A percentile compares a stretch with the other conserved stretches of the same genome.
These are phyloP conservation scores for Alternaria sp. DNA, from an alignment of 2,329 filamentous ascomycete species.

Conservation along the genomic window DNA sequence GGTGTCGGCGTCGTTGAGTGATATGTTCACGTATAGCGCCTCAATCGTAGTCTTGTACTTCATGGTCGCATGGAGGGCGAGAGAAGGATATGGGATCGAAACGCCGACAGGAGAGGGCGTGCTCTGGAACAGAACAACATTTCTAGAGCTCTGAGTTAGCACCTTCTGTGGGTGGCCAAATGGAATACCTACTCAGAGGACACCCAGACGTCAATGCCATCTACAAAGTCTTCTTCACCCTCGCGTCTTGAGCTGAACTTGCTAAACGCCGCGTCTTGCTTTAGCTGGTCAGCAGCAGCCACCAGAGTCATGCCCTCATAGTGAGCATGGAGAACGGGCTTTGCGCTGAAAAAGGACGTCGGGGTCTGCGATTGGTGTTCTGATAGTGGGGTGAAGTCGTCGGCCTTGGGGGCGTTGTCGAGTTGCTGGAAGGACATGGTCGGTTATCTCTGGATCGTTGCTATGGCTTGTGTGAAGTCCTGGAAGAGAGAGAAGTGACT, in stretches of 20 bases:
- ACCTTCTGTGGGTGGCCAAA: background rate
- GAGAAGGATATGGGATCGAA: constrained; percentile 75
- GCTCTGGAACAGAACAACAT: constrained; percentile 70
- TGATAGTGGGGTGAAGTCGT: constrained; percentile 69
- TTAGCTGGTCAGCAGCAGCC: constrained; percentile 63
- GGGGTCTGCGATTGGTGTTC: constrained; percentile 79
- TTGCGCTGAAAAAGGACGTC: constrained; percentile 73
- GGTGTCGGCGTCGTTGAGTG: constrained; percentile 61
- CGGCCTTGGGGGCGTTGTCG: constrained; percentile 62
- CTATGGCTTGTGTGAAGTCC: background rate
- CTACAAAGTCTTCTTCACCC: constrained; percentile 41
- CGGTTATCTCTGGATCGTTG: background rate
- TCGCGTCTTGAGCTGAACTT: constrained; percentile 51
- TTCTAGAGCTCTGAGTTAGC: constrained; percentile 44
- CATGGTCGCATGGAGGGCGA: constrained; percentile 79
- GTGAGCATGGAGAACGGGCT: constrained; percentile 74
- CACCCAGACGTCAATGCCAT: constrained; percentile 58
- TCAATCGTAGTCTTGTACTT: constrained; percentile 55
- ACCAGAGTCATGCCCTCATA: constrained; percentile 65
- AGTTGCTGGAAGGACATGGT: constrained; percentile 60
- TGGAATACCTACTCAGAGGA: constrained; percentile 51
- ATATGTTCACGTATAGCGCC: constrained; percentile 50
- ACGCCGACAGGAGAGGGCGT: constrained; percentile 65
- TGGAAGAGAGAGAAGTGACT: background rate
- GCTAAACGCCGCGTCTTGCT: constrained; percentile 56